A percentile compares a stretch with the other conserved stretches of the same genome.
Conservation (phyloP, 371 early-diverging fungal genomes). For the Apophysomyces ossiformis region DNA sequence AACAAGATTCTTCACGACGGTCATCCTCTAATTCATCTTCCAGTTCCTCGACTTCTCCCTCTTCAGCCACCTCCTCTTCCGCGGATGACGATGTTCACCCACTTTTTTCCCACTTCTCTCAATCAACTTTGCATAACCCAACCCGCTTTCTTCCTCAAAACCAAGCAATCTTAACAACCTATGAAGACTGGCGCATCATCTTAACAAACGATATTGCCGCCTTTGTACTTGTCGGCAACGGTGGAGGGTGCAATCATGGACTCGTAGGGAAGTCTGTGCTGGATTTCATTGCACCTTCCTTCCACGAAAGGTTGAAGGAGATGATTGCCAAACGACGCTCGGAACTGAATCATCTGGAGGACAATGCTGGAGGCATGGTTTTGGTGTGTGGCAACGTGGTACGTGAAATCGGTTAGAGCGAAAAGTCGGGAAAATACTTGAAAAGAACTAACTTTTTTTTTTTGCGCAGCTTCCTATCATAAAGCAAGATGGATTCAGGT, state of each 20-base stretch:
- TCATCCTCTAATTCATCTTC: conserved; percentile 11
- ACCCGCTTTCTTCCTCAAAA: conserved; percentile 63
- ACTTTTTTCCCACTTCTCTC: conserved; percentile 21
- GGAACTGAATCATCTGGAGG: conserved; percentile 29
- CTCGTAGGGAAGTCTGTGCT: conserved; percentile 59
- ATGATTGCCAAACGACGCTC: conserved; percentile 44
- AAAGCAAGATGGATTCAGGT: conserved; percentile 60
- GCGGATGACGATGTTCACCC: conserved; percentile 16
- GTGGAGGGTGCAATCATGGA: conserved; percentile 27
- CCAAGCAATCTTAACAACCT: conserved; percentile 69
- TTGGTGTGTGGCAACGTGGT: conserved; percentile 74
- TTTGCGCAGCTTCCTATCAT: conserved; percentile 61
- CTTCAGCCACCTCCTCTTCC: conserved; percentile 2
- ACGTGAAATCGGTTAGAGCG: conserved; percentile 23
- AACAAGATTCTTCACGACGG: conserved; percentile 17
- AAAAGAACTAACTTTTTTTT: conserved; percentile 1
- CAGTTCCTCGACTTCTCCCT: conserved; percentile 3
- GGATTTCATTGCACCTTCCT: conserved; percentile 61
- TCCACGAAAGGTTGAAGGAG: conserved; percentile 52
- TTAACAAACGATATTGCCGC: conserved; percentile 67
- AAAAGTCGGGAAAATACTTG: neutral
- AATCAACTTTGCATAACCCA: conserved; percentile 53
- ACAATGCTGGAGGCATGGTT: conserved; percentile 44
- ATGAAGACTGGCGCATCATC: conserved; percentile 60
- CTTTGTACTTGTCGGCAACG: conserved; percentile 50